A percentile compares a stretch with the other conserved stretches of the same genome.
Conservation (phyloP, 2,329 filamentous ascomycete species). For the Nemania serpens region DNA sequence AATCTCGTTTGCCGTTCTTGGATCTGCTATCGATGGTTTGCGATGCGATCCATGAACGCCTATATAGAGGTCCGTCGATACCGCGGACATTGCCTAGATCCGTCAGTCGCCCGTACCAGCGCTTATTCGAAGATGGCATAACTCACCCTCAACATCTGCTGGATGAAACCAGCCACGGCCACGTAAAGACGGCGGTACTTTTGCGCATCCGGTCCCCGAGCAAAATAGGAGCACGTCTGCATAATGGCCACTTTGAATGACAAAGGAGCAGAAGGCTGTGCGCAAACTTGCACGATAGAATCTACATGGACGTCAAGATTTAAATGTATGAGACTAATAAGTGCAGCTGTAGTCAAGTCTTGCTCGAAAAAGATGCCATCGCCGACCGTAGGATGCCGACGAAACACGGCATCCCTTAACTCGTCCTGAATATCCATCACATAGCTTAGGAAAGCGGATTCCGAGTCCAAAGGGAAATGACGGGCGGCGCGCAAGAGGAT, state of each 20-base stretch:
- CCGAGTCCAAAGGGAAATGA: constrained; percentile 66
- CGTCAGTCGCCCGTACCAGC: constrained; percentile 15
- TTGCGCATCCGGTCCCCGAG: constrained; percentile 53
- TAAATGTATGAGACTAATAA: constrained; percentile 67
- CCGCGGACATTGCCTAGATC: constrained; percentile 45
- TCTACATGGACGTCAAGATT: constrained; percentile 64
- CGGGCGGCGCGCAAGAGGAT: constrained; percentile 65
- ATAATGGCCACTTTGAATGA: constrained; percentile 67
- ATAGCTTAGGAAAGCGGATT: constrained; percentile 68
- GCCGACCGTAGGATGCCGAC: constrained; percentile 51
- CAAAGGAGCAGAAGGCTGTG: constrained; percentile 60
- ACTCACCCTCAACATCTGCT: constrained; percentile 59
- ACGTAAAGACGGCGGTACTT: constrained; percentile 61
- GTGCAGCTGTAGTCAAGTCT: constrained; percentile 68
- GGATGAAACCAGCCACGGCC: constrained; percentile 61
- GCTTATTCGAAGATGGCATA: constrained; percentile 24
- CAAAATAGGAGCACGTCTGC: constrained; percentile 67
- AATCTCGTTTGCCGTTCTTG: constrained; percentile 44
- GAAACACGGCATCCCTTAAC: constrained; percentile 68
- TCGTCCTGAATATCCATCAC: constrained; percentile 73
- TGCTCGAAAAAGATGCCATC: constrained; percentile 62
- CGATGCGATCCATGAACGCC: constrained; percentile 47
- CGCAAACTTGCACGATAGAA: constrained; percentile 60
- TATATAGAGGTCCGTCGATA: constrained; percentile 46
- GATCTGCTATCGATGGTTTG: constrained; percentile 47